phyloP scores from a whole-genome alignment of 2,329 filamentous ascomycete species.

The Ascochyta fabae region DNA sequence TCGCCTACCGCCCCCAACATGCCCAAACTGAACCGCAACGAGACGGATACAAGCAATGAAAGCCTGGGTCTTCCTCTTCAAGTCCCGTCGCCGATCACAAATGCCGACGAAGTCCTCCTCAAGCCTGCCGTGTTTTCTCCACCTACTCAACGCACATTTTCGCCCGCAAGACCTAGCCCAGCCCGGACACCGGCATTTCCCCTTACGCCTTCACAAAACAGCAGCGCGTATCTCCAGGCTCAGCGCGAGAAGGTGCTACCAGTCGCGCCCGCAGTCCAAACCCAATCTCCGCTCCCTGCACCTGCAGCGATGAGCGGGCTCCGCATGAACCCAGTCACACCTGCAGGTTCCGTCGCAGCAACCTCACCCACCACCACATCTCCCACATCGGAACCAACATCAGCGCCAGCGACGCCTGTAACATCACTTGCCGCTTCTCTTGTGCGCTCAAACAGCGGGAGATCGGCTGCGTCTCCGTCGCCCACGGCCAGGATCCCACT shows the following conservation, averaged over 20 bases:
- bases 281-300: slow-evolving; percentile 6
- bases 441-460: slow-evolving; percentile 21
- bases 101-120: slow-evolving; percentile 21
- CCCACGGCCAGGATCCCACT: slow-evolving; percentile 44
- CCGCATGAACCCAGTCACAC: slow-evolving; percentile 46
- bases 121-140: slow-evolving; percentile 31
- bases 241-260: slow-evolving; percentile 46
- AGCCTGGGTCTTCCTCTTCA: slow-evolving; percentile 43
- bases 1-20: slow-evolving; percentile 15
- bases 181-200: slow-evolving; percentile 36
- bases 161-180: slow-evolving; percentile 31
- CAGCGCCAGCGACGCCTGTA: slow-evolving; percentile 20
- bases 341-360: slow-evolving; percentile 21
- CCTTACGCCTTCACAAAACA: slow-evolving; percentile 35
- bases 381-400: slow-evolving; percentile 9
- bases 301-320: slow-evolving; percentile 36
- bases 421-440: slow-evolving; percentile 2
- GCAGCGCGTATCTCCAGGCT: slow-evolving; percentile 40
- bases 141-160: slow-evolving; percentile 22
- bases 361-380: slow-evolving; percentile 24
- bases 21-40: slow-evolving; percentile 31
- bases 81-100: slow-evolving; percentile 26
- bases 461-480: slow-evolving; percentile 25
- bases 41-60: slow-evolving; percentile 35
- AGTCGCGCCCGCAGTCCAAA: slow-evolving; percentile 30